Evolutionary conservation across 2,329 filamentous ascomycete genomes (phyloP).

Genomic region (Penicillium griseofulvum): DNA sequence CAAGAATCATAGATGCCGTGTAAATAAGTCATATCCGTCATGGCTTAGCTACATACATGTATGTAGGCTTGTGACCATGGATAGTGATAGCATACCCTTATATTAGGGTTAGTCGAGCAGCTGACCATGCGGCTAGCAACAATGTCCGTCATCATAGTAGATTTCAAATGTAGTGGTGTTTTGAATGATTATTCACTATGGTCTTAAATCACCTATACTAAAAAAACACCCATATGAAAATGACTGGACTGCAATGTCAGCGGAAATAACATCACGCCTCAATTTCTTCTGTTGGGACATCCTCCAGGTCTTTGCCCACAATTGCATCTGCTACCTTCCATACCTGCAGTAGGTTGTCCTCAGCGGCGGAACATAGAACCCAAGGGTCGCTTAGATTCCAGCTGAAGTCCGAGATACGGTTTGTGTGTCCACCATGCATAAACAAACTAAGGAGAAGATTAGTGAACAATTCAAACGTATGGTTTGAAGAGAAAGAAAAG

Average conservation of each 20-base stretch:
- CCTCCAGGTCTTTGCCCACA: slow-evolving; percentile 71
- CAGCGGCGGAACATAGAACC: slow-evolving; percentile 91
- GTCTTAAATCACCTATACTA: not conserved
- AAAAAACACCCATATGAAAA: not conserved
- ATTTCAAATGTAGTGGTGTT: not conserved
- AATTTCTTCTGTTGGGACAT: slow-evolving; percentile 74
- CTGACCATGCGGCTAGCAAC: not conserved
- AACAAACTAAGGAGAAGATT: slow-evolving; percentile 63
- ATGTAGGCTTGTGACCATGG: too few species aligned
- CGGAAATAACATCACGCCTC: slow-evolving; percentile 48
- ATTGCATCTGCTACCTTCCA: slow-evolving; percentile 86
- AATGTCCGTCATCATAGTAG: not conserved
- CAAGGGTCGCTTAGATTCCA: slow-evolving; percentile 98
- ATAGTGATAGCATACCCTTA: too few species aligned
- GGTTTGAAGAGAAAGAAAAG: not conserved
- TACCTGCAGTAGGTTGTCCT: slow-evolving; percentile 94
- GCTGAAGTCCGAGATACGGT: slow-evolving; percentile 92
- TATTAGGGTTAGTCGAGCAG: not conserved
- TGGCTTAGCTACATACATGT: too few species aligned
- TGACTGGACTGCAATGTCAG: not conserved
- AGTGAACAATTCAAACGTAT: slow-evolving; percentile 4
- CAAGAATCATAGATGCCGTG: too few species aligned
- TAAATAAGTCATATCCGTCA: not conserved
- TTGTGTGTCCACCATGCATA: slow-evolving; percentile 98
- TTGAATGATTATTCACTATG: not conserved